Evolutionary conservation across 192 early-diverging fungal species (phyloP).

Genomic region (Umbelopsis ramanniana): DNA sequence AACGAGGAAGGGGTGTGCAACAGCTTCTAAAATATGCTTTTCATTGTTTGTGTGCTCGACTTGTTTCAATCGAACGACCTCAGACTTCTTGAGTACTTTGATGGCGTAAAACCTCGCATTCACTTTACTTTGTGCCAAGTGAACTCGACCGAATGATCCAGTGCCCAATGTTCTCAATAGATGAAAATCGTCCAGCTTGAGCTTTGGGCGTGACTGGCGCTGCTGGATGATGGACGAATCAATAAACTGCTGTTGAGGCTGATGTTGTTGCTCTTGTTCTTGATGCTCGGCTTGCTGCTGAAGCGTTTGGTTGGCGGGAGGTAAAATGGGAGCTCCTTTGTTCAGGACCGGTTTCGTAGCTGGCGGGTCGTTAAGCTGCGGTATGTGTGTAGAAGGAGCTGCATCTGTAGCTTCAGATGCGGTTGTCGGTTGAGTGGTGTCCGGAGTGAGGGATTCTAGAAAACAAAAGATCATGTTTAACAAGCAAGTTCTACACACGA

Average conservation of each 20-base stretch:
- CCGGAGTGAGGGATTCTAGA: slow-evolving; percentile 5
- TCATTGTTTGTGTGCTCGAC: slow-evolving; percentile 99
- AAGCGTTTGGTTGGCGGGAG: neutral
- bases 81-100: slow-evolving; percentile 94
- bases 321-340: neutral
- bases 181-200: slow-evolving; percentile 81
- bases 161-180: slow-evolving; percentile 94
- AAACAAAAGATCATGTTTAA: neutral
- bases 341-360: slow-evolving; percentile 7
- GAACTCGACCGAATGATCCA: slow-evolving; percentile 97
- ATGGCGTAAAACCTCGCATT: slow-evolving; percentile 93
- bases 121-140: slow-evolving; percentile 82
- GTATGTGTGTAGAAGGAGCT: slow-evolving; percentile 1
- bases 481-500: neutral
- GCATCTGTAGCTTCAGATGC: neutral
- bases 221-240: slow-evolving; percentile 37
- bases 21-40: slow-evolving; percentile 89
- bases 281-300: slow-evolving; percentile 3
- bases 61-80: slow-evolving; percentile 96
- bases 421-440: neutral
- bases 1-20: slow-evolving; percentile 91
- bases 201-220: slow-evolving; percentile 48
- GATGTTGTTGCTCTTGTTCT: neutral
- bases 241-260: slow-evolving; percentile 26
- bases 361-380: neutral